These are phyloP conservation scores for Lasiodiplodia citricola DNA, from an alignment of 2,329 filamentous ascomycete genomes.

Conservation along the genomic window DNA sequence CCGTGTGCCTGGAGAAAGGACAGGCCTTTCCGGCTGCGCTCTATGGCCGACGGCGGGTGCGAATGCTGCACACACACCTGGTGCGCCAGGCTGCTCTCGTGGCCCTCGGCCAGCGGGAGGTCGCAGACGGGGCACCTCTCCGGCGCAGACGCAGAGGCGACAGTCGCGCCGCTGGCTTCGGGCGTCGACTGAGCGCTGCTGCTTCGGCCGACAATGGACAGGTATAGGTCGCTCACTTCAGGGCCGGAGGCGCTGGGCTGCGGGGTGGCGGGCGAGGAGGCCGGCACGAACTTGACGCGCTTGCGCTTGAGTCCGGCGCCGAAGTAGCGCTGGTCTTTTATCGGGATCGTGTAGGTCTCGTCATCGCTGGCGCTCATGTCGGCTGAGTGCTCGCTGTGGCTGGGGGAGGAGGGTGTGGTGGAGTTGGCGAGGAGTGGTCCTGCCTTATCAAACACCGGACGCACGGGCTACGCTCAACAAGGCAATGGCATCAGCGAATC, in stretches of 20 bases:
- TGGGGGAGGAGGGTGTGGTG: neutral
- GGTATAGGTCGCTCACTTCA: conserved; percentile 65
- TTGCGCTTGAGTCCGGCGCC: conserved; percentile 68
- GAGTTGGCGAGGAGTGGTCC: neutral
- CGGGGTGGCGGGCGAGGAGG: conserved; percentile 39
- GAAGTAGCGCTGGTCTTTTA: conserved; percentile 65
- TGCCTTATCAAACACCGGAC: neutral
- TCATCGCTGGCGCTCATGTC: conserved; percentile 42
- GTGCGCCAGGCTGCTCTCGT: conserved; percentile 70
- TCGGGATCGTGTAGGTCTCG: conserved; percentile 64
- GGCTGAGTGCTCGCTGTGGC: neutral
- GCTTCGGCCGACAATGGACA: conserved; percentile 31
- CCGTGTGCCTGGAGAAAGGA: conserved; percentile 69
- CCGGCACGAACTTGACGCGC: conserved; percentile 64
- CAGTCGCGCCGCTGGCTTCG: neutral
- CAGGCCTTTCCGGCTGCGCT: conserved; percentile 73
- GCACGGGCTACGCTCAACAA: neutral
- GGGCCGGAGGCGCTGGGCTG: conserved; percentile 27
- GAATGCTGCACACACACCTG: conserved; percentile 73
- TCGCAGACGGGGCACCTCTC: conserved; percentile 44
- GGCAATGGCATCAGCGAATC: neutral
- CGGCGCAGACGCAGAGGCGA: conserved; percentile 29
- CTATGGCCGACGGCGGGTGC: conserved; percentile 73
- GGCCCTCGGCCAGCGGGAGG: conserved; percentile 46
- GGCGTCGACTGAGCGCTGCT: neutral